Evolutionary conservation across 495 filamentous ascomycete genomes (phyloP).

Genomic region (Neurospora tetrasperma): DNA sequence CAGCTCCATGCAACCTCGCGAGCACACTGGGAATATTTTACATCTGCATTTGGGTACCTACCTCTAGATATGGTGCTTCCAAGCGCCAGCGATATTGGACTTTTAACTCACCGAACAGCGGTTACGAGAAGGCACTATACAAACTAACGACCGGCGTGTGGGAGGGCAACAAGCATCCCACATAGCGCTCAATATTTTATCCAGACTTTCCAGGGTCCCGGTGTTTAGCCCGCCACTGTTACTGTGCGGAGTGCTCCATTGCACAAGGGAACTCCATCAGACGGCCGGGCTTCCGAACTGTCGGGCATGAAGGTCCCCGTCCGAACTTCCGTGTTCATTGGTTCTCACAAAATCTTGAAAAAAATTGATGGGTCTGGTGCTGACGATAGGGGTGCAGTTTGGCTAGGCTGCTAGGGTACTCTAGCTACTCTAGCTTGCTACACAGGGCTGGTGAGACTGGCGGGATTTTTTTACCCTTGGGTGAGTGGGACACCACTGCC

Average conservation of each 20-base stretch:
- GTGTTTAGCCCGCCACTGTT: neutral
- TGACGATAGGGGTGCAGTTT: neutral
- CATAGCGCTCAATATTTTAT: neutral
- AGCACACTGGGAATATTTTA: neutral
- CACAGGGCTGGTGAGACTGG: neutral
- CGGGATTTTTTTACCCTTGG: neutral
- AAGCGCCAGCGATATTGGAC: neutral
- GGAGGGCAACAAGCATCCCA: neutral
- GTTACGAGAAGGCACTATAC: neutral
- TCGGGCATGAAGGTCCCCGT: neutral
- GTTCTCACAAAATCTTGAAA: neutral
- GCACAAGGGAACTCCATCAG: neutral
- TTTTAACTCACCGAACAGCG: neutral
- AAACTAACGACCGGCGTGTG: neutral
- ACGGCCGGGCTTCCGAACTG: neutral
- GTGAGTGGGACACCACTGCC: neutral
- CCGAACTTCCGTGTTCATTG: neutral
- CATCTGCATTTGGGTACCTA: neutral
- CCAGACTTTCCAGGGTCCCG: neutral
- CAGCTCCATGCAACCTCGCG: neutral
- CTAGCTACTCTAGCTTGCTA: neutral
- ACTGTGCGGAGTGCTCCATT: neutral
- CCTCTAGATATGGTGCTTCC: neutral
- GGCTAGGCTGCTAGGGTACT: neutral
- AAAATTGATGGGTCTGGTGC: neutral